phyloP scores from a whole-genome alignment of 352 stramenopile species.

The Phytopythium boreale region DNA sequence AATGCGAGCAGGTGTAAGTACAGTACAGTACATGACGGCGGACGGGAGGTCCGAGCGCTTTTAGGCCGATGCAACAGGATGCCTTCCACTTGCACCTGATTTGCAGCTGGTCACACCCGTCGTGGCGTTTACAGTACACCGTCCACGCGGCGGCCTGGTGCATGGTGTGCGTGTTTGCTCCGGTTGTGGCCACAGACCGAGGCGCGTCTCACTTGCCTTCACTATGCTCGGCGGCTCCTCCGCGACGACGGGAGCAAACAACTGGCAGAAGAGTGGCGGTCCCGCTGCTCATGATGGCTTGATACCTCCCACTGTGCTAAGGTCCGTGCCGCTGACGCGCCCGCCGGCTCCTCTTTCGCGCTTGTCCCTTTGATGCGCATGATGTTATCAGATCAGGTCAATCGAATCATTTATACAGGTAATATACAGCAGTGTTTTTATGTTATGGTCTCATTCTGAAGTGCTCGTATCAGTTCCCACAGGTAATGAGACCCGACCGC shows the following conservation, averaged over 20 bases:
- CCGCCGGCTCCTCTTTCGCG: neutral
- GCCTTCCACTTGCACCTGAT: neutral
- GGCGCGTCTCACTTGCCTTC: neutral
- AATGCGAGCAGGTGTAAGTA: too few species aligned
- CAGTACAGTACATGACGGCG: too few species aligned
- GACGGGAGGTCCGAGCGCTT: too few species aligned
- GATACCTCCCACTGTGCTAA: conserved; percentile 5
- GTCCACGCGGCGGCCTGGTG: too few species aligned
- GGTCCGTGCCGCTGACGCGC: neutral
- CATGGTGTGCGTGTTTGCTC: neutral
- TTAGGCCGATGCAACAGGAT: too few species aligned
- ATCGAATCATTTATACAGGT: neutral
- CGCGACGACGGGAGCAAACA: neutral
- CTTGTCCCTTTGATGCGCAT: neutral
- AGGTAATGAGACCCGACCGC: neutral
- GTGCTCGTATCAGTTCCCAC: neutral
- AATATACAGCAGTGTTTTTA: neutral
- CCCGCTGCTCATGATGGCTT: conserved; percentile 2
- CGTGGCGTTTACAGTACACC: too few species aligned
- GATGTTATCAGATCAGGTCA: neutral
- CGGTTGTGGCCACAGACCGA: too few species aligned
- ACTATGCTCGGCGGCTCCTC: neutral
- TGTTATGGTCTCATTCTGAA: neutral
- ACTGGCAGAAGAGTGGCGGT: neutral
- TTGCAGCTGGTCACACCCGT: neutral